These are phyloP conservation scores for Papiliotrema terrestris DNA, from an alignment of 1,284 basidiomycete species.

Conservation along the genomic window DNA sequence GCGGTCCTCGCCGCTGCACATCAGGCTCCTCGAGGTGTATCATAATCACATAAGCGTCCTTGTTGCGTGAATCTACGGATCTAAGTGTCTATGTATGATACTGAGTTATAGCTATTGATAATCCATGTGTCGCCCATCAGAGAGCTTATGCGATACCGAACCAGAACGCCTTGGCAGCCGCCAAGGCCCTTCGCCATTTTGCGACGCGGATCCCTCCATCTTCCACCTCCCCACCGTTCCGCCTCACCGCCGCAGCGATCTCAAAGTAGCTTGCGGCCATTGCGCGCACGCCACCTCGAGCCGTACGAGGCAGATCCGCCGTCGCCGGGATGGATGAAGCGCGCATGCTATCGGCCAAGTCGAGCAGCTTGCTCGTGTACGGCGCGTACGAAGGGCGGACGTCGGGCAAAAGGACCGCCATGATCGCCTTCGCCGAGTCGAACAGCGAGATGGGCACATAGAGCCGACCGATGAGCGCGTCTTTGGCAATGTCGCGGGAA, in stretches of 20 bases:
- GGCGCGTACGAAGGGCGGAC: slow-evolving; percentile 15
- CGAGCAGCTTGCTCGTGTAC: slow-evolving; percentile 32
- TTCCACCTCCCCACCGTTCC: slow-evolving; percentile 20
- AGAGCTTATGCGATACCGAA: not conserved
- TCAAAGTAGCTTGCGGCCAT: slow-evolving; percentile 48
- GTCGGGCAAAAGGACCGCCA: slow-evolving; percentile 13
- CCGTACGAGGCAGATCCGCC: slow-evolving; percentile 37
- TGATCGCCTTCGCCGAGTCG: slow-evolving; percentile 14
- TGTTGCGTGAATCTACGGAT: too few species aligned
- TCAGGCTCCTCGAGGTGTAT: too few species aligned
- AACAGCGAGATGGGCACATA: slow-evolving; percentile 48
- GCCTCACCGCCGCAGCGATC: slow-evolving; percentile 34
- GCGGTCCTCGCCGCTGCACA: too few species aligned
- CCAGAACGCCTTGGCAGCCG: slow-evolving; percentile 35
- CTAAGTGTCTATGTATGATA: too few species aligned
- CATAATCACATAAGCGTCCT: too few species aligned
- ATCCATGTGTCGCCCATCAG: too few species aligned
- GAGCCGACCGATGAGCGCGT: slow-evolving; percentile 43
- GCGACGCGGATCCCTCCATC: slow-evolving; percentile 34
- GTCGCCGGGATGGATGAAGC: slow-evolving; percentile 27
- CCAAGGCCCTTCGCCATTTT: slow-evolving; percentile 27
- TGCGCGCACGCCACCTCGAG: slow-evolving; percentile 40
- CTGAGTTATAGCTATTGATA: too few species aligned
- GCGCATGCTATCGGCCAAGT: slow-evolving; percentile 35
- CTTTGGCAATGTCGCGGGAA: slow-evolving; percentile 46